Base-by-base conservation (phyloP, 1,139 yeast genomes). In the Candida freyschussii region DNA sequence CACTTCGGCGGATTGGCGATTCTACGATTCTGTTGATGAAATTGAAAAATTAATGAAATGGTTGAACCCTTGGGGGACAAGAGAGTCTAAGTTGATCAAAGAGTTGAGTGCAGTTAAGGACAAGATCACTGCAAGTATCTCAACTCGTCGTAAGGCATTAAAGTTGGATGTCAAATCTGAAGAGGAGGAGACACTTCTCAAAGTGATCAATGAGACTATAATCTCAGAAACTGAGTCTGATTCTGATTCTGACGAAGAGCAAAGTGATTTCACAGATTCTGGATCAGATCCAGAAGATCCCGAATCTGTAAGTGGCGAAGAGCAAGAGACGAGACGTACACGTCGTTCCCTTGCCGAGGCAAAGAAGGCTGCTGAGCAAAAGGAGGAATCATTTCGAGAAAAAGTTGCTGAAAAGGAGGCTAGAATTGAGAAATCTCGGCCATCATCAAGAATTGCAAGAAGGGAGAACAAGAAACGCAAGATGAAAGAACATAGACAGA, bases 51-150 rank as follows among this genome's bases (percentile, higher is more conserved):
- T 91, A 19, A 43, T 79, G 7, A 53, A 60, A 10, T 83, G 94
- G 86, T 65, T 89, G 34, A 78, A 81, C 48, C 78, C 75, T 7
- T 73, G 78, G 69, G 97, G 97, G 4, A 64, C 63, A 33, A 66
- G 96, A 28, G 98, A 91, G 53, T 67, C 77, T 8, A 67, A 63
- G 24, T 65, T 91, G 28, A 60, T 72, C 23, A 79, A 79, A 43
- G 95, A 85, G 50, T 57, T 87, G 32, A 45, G 57, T 8, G 59
- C 61, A 5, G 67, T 77, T 7, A 70, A 73, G 44, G 78, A 72
- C 9, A 69, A 72, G 13, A 69, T 89, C 13, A 52, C 57, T 14
- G 62, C 67, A 10, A 72, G 87, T 48, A 72, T 84, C 53, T 63
- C 60, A 13, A 73, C 85, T 1, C 70, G 95, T 44, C 60, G 66